phyloP scores from a whole-genome alignment of 768 basidiomycete species.

The Boletus patriciae region DNA sequence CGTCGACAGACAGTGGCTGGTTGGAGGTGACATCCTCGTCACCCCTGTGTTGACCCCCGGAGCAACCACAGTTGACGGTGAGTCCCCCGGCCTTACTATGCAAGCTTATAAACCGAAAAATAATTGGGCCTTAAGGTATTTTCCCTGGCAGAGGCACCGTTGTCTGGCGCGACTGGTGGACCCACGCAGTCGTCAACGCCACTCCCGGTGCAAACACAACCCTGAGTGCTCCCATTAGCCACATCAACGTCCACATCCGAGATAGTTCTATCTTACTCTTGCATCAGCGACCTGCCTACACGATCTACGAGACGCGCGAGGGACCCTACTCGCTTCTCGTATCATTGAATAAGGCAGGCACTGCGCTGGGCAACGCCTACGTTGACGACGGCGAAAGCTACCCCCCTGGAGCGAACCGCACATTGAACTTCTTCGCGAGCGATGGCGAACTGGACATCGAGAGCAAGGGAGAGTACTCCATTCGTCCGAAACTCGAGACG shows the following conservation, averaged over 20 bases:
- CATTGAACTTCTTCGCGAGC: conserved; percentile 44
- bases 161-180: conserved; percentile 75
- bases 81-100: conserved; percentile 4
- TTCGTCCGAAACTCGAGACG: conserved; percentile 48
- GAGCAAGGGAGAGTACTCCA: conserved; percentile 28
- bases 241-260: conserved; percentile 78
- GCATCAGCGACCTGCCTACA: conserved; percentile 64
- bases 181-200: conserved; percentile 53
- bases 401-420: conserved; percentile 54
- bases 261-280: conserved; percentile 65
- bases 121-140: conserved; percentile 41
- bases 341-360: conserved; percentile 46
- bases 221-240: conserved; percentile 65
- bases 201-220: conserved; percentile 44
- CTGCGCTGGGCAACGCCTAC: conserved; percentile 60
- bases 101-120: not conserved
- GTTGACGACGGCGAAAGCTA: conserved; percentile 69
- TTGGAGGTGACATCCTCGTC: conserved; percentile 70
- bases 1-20: conserved; percentile 67
- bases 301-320: conserved; percentile 61
- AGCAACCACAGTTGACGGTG: conserved; percentile 65
- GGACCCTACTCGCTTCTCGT: conserved; percentile 65
- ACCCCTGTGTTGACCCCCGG: conserved; percentile 75
- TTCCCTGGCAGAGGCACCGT: conserved; percentile 62
- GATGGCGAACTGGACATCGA: conserved; percentile 39